Base-by-base conservation (phyloP, 106 monocot species). In the Platanthera zijinensis region DNA sequence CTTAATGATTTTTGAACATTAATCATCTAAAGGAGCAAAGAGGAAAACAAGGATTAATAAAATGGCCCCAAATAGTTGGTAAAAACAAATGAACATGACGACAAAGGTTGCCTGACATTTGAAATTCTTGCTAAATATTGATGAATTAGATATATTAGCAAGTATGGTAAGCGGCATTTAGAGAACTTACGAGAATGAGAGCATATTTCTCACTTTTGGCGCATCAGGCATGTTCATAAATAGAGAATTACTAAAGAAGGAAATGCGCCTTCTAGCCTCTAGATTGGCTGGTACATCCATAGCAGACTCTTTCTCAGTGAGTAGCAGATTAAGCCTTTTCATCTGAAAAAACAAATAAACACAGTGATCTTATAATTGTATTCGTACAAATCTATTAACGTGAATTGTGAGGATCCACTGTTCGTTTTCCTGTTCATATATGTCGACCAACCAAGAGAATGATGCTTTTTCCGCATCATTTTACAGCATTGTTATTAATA, bases 141-240 rank as follows among this genome's bases (percentile, higher is more conserved):
- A 66, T 61, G 8, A 66, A 32, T 25, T 32, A 32, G 32, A 3
- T 30, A 66, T 3, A 32, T 30, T 32, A 66, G 25, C 18, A 32
- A 32, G 32, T 9, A 28, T 28, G 11, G 4, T 70, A 25, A 25
- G 30, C 7, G n/a, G 48, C 15, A n/a, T n/a, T 17, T 48, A 6
- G 48, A 51, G 14, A 71, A 84, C 95, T 88, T 92, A 95, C 92
- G 95, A 93, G 78, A 96, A 96, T 12, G 95, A 93, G 77, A 96
- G 84, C 95, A 96, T 96, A 77, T 85, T 87, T 13, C 89, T 84
- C 54, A 93, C 93, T 96, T 96, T 93, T 3, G 95, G 95, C 69
- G 94, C 88, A 80, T 87, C 51, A 56, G 92, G 92, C 92, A 96
- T 96, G 52, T 87, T 81, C 95, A 96, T 93, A 86, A 93, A 92